Conservation (phyloP, 2,329 filamentous ascomycete species). For the Apiospora rasikravindrae region DNA sequence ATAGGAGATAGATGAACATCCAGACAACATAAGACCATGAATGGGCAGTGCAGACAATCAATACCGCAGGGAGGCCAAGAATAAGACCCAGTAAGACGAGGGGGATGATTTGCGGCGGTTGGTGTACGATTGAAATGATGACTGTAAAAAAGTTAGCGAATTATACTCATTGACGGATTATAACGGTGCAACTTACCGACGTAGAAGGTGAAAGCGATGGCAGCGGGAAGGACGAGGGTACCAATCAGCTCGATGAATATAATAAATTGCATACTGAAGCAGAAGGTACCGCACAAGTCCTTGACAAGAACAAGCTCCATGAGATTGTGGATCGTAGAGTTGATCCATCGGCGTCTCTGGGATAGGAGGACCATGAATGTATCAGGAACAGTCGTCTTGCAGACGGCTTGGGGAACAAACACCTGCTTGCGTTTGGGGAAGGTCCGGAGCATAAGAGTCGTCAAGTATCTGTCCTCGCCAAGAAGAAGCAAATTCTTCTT, state of each 20-base stretch:
- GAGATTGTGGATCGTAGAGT: conserved; percentile 97
- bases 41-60: conserved; percentile 93
- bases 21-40: conserved; percentile 89
- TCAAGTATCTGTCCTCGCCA: conserved; percentile 95
- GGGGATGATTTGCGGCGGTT: conserved; percentile 83
- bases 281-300: conserved; percentile 97
- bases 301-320: conserved; percentile 97
- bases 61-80: conserved; percentile 86
- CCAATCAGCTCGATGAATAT: conserved; percentile 94
- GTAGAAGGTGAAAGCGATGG: conserved; percentile 96
- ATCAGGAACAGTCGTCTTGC: conserved; percentile 97
- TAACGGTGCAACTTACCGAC: conserved; percentile 68
- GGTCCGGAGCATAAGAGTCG: conserved; percentile 96
- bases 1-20: conserved; percentile 96
- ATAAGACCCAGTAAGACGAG: conserved; percentile 88
- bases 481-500: conserved; percentile 94
- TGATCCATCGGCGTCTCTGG: conserved; percentile 97
- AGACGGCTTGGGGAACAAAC: conserved; percentile 97
- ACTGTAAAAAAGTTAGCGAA: conserved; percentile 56
- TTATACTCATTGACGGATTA: not conserved
- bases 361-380: conserved; percentile 90
- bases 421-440: conserved; percentile 99
- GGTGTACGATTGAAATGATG: conserved; percentile 81
- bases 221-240: conserved; percentile 91
- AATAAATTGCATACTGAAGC: conserved; percentile 99